A percentile compares a stretch with the other conserved stretches of the same genome.
phyloP scores from a whole-genome alignment of 192 early-diverging fungal species.

The Haplosporangium gracile region DNA sequence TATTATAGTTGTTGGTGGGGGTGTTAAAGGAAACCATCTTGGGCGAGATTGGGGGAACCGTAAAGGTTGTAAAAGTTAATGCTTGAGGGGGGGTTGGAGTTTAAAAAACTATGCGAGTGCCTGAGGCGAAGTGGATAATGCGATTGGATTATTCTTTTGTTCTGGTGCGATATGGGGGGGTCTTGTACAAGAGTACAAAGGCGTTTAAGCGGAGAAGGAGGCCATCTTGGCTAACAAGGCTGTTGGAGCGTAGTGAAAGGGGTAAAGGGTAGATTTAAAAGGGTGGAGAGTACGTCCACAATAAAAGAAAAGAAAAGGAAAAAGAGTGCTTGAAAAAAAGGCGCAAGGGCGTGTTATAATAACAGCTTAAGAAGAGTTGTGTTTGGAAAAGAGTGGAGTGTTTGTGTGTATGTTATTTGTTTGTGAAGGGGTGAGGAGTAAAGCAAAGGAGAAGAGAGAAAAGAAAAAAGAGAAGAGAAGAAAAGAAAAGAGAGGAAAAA shows the following conservation, averaged over 20 bases:
- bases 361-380: not conserved
- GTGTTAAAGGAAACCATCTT: conserved; percentile 54
- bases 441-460: not conserved
- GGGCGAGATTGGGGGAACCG: conserved; percentile 39
- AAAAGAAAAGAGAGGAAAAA: not conserved
- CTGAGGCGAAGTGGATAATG: conserved; percentile 10
- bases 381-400: not conserved
- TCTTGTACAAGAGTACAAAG: conserved; percentile 39
- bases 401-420: not conserved
- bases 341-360: not conserved
- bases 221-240: conserved; percentile 45
- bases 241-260: not conserved
- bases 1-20: conserved; percentile 37
- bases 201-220: conserved; percentile 51
- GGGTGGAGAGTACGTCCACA: conserved; percentile 53
- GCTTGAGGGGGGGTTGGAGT: conserved; percentile 14
- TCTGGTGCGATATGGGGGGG: conserved; percentile 49
- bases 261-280: not conserved
- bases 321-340: conserved; percentile 13
- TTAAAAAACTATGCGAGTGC: not conserved
- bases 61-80: conserved; percentile 34
- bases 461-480: not conserved
- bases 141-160: conserved; percentile 2
- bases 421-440: conserved; percentile 3
- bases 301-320: conserved; percentile 18